Percentiles rank a stretch among this genome's conserved stretches.
Conservation (phyloP, 2,329 filamentous ascomycete species). For the Fusarium poae region DNA sequence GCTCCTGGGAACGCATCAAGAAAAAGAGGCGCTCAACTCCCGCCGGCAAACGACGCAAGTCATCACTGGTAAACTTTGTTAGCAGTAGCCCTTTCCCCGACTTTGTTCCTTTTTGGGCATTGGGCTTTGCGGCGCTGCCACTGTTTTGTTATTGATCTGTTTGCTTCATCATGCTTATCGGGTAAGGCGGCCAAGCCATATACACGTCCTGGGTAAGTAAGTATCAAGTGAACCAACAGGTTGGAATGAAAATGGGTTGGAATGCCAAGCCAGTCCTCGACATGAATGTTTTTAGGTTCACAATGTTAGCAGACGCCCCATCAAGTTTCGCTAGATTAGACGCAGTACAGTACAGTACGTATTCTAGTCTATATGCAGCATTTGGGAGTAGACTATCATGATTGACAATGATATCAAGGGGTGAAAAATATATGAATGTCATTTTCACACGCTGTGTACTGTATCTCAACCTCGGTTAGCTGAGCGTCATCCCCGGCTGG, state of each 20-base stretch:
- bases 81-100: conserved; percentile 35
- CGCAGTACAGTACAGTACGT: background rate
- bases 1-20: conserved; percentile 48
- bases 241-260: conserved; percentile 44
- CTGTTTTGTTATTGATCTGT: conserved; percentile 27
- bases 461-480: background rate
- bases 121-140: conserved; percentile 23
- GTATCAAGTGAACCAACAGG: conserved; percentile 33
- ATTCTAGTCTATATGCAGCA: background rate
- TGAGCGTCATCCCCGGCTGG: background rate
- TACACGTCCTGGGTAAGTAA: conserved; percentile 24
- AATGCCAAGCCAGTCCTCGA: conserved; percentile 32
- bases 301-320: background rate
- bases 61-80: conserved; percentile 35
- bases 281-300: conserved; percentile 24
- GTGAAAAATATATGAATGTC: background rate
- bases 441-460: background rate
- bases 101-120: conserved; percentile 25
- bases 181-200: conserved; percentile 41
- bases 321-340: background rate
- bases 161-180: conserved; percentile 35
- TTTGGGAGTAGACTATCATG: conserved; percentile 1
- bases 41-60: conserved; percentile 42
- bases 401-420: background rate
- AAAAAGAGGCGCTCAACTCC: conserved; percentile 49